These are phyloP conservation scores for Pythium volutum DNA, from an alignment of 352 stramenopile genomes.

Conservation along the genomic window DNA sequence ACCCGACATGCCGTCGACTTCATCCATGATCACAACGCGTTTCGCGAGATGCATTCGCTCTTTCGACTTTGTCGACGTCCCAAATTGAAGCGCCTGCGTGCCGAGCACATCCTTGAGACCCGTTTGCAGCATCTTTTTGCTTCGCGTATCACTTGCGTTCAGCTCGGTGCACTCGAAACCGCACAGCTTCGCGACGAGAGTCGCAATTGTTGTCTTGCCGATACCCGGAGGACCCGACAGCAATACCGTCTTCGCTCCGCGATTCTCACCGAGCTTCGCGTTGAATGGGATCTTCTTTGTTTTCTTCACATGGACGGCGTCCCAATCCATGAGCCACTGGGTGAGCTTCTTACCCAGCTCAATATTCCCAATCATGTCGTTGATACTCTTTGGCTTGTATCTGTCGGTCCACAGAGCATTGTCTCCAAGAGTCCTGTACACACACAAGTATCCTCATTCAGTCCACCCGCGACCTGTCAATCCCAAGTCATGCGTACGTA, in stretches of 20 bases:
- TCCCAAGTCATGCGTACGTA: conserved; percentile 7
- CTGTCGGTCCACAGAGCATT: conserved; percentile 95
- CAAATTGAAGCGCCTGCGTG: conserved; percentile 91
- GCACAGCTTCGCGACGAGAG: conserved; percentile 87
- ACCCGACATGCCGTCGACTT: conserved; percentile 98
- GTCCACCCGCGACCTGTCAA: too few species aligned
- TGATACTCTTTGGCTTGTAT: conserved; percentile 91
- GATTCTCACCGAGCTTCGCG: conserved; percentile 78
- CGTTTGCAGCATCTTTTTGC: conserved; percentile 94
- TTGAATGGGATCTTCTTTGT: conserved; percentile 82
- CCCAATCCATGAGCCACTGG: conserved; percentile 82
- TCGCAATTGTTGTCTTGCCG: conserved; percentile 95
- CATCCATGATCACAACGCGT: conserved; percentile 98
- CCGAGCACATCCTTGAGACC: conserved; percentile 91
- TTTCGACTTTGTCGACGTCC: conserved; percentile 29
- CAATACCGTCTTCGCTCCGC: conserved; percentile 91
- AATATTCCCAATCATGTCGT: conserved; percentile 94
- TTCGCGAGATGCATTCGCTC: conserved; percentile 67
- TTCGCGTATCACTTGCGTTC: conserved; percentile 98
- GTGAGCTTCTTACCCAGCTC: conserved; percentile 88
- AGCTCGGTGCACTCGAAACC: conserved; percentile 94
- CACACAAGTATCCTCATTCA: conserved; percentile 3
- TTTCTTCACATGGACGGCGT: conserved; percentile 77
- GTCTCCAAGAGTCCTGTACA: conserved; percentile 25
- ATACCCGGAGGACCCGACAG: conserved; percentile 96